phyloP scores from a whole-genome alignment of 768 basidiomycete species.

The Lactarius vividus region DNA sequence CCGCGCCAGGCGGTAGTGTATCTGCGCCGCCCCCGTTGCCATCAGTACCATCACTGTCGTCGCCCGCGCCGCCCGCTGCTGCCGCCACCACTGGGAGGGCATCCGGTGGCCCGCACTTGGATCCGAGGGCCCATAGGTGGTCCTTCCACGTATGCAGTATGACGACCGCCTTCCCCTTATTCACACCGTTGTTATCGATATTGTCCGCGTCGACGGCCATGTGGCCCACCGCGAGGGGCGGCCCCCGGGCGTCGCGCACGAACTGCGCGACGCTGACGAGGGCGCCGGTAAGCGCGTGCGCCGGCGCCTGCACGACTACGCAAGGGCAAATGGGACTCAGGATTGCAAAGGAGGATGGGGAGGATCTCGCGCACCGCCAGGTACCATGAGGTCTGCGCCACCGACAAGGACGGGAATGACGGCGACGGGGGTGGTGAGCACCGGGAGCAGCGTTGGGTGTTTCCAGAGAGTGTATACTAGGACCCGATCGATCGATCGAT shows the following conservation, averaged over 20 bases:
- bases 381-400: slow-evolving; percentile 87
- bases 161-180: slow-evolving; percentile 67
- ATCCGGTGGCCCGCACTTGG: slow-evolving; percentile 56
- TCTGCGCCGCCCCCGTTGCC: slow-evolving; percentile 5
- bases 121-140: slow-evolving; percentile 67
- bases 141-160: slow-evolving; percentile 78
- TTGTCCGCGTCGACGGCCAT: slow-evolving; percentile 50
- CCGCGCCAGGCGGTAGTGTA: neutral
- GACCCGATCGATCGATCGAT: neutral
- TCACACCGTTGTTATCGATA: slow-evolving; percentile 41
- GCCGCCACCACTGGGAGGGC: neutral
- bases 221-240: slow-evolving; percentile 71
- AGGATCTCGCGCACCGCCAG: slow-evolving; percentile 59
- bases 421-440: slow-evolving; percentile 61
- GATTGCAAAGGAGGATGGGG: neutral
- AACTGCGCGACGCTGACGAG: slow-evolving; percentile 65
- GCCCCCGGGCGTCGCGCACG: slow-evolving; percentile 39
- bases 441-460: slow-evolving; percentile 61
- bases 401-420: slow-evolving; percentile 69
- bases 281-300: slow-evolving; percentile 43
- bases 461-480: slow-evolving; percentile 80
- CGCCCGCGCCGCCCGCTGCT: slow-evolving; percentile 4
- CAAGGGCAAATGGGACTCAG: slow-evolving; percentile 12
- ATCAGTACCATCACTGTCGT: slow-evolving; percentile 13
- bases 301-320: slow-evolving; percentile 59